phyloP scores from a whole-genome alignment of 2,329 filamentous ascomycete genomes.

The Ceratocystis albifundus region DNA sequence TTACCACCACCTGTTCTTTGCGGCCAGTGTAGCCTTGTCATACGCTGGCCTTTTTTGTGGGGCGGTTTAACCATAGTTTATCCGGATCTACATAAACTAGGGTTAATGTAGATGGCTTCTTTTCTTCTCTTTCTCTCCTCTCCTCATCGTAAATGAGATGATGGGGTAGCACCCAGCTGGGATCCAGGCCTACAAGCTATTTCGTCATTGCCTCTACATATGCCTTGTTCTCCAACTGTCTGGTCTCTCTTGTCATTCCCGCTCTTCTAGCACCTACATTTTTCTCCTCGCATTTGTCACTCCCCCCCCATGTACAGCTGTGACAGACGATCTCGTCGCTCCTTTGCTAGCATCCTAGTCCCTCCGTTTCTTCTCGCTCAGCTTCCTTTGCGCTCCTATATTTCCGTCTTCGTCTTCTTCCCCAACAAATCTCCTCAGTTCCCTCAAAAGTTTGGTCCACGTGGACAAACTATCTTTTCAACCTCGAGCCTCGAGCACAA shows the following conservation, averaged over 20 bases:
- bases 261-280: neutral
- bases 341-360: neutral
- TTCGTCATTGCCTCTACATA: neutral
- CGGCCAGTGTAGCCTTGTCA: too few species aligned
- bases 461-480: neutral
- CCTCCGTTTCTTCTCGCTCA: neutral
- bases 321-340: neutral
- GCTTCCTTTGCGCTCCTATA: neutral
- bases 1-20: too few species aligned
- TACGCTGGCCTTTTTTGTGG: too few species aligned
- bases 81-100: too few species aligned
- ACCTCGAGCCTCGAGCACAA: neutral
- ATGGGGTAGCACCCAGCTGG: neutral
- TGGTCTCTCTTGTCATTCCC: neutral
- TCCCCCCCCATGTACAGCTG: neutral
- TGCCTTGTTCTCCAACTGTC: neutral
- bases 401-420: neutral
- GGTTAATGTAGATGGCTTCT: too few species aligned
- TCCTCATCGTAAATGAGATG: neutral
- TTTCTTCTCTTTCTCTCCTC: too few species aligned
- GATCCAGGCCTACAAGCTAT: neutral
- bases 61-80: too few species aligned
- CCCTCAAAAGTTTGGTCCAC: neutral
- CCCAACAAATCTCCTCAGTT: constrained; percentile 5
- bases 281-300: neutral